Conservation (phyloP, 2,329 filamentous ascomycete genomes). For the Thielaviopsis euricoi region DNA sequence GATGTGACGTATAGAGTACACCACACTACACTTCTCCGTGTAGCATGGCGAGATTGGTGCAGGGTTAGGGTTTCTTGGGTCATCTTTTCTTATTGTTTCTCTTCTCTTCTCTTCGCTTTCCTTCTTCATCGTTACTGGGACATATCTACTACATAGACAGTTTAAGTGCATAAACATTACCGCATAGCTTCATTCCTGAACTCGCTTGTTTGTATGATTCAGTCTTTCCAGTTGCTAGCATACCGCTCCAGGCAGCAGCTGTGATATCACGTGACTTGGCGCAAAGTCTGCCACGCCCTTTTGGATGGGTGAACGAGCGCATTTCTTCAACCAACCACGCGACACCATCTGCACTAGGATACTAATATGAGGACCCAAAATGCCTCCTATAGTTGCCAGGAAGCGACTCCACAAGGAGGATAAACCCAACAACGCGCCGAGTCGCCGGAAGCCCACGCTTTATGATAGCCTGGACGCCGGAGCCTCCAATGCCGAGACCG, state of each 20-base stretch:
- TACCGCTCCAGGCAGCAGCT: no score
- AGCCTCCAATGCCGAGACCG: conserved; percentile 26
- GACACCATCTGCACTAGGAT: background rate
- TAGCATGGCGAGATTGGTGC: no score
- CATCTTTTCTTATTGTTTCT: no score
- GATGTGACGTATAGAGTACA: no score
- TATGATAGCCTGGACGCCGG: conserved; percentile 44
- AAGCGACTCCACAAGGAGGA: conserved; percentile 39
- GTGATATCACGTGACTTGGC: conserved; percentile 9
- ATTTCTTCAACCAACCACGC: no score
- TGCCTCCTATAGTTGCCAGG: conserved; percentile 53
- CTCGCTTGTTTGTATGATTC: no score
- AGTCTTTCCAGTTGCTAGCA: no score
- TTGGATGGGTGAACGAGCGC: no score
- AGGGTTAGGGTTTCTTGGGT: conserved; percentile 23
- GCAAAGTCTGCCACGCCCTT: background rate
- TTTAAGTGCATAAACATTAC: no score
- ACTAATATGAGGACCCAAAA: conserved; percentile 20
- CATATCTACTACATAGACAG: no score
- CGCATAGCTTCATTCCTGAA: background rate
- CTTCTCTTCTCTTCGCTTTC: background rate
- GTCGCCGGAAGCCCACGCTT: conserved; percentile 35
- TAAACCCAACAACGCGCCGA: conserved; percentile 11
- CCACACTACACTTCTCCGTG: no score
- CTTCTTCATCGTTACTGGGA: no score